A percentile compares a stretch with the other conserved stretches of the same genome.
Conservation (phyloP, 495 filamentous ascomycete species). For the Penicillium dipodomyicola region DNA sequence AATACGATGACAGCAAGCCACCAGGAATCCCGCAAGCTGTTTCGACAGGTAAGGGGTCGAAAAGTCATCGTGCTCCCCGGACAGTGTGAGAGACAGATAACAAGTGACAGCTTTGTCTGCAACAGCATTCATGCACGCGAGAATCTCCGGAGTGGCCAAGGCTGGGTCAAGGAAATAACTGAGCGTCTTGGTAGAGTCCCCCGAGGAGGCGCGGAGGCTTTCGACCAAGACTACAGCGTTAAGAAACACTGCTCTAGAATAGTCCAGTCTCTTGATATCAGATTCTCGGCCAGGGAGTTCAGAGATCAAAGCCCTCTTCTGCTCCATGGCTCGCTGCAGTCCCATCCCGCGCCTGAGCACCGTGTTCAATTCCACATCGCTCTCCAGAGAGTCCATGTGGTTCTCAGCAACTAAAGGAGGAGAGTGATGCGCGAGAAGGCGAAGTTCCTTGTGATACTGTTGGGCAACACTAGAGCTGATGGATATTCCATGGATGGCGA, state of each 20-base stretch:
- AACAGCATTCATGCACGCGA: conserved; percentile 82
- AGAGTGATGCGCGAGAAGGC: conserved; percentile 78
- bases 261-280: conserved; percentile 75
- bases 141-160: conserved; percentile 73
- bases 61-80: conserved; percentile 67
- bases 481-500: conserved; percentile 89
- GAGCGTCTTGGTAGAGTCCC: conserved; percentile 82
- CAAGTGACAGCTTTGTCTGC: conserved; percentile 67
- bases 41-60: conserved; percentile 82
- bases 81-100: conserved; percentile 70
- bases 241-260: conserved; percentile 86
- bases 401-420: conserved; percentile 80
- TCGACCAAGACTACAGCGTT: conserved; percentile 84
- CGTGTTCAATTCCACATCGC: conserved; percentile 91
- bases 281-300: conserved; percentile 71
- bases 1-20: conserved; percentile 87
- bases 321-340: conserved; percentile 69
- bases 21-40: conserved; percentile 80
- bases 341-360: conserved; percentile 80
- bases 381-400: conserved; percentile 82
- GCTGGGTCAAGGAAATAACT: conserved; percentile 90
- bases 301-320: conserved; percentile 70
- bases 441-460: conserved; percentile 67
- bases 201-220: conserved; percentile 73
- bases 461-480: conserved; percentile 64